Conservation (phyloP, 257 asterid species). For the Linaria vulgaris region DNA sequence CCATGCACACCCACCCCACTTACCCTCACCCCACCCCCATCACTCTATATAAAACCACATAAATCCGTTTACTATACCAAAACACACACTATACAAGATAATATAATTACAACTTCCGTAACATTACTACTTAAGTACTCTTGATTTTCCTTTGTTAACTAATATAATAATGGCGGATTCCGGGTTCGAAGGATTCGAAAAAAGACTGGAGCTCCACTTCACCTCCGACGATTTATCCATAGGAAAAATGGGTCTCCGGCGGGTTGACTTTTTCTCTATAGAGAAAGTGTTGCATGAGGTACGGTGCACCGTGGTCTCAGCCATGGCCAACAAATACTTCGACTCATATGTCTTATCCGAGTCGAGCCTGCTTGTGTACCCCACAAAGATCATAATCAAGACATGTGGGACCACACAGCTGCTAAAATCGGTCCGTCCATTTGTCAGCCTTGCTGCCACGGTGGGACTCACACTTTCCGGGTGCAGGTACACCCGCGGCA, state of each 20-base stretch:
- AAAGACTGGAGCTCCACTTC: slow-evolving; percentile 81
- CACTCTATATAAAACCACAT: slow-evolving; percentile 43
- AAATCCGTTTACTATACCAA: slow-evolving; percentile 59
- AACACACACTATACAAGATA: slow-evolving; percentile 36
- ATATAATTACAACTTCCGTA: too few relatives aligned
- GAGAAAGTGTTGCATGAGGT: slow-evolving; percentile 77
- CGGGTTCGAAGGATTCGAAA: slow-evolving; percentile 95
- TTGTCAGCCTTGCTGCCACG: slow-evolving; percentile 44
- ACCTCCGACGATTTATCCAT: slow-evolving; percentile 62
- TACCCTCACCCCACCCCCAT: slow-evolving; percentile 5
- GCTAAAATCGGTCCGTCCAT: slow-evolving; percentile 65
- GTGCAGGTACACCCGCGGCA: slow-evolving; percentile 92
- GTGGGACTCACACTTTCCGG: slow-evolving; percentile 62
- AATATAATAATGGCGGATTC: slow-evolving; percentile 98
- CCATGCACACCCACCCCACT: slow-evolving; percentile 14
- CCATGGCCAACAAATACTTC: slow-evolving; percentile 66
- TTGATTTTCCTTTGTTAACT: too few relatives aligned
- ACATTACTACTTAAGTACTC: too few relatives aligned
- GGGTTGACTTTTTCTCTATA: slow-evolving; percentile 46
- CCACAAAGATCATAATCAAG: slow-evolving; percentile 80
- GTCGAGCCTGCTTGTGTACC: slow-evolving; percentile 86
- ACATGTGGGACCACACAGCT: slow-evolving; percentile 95
- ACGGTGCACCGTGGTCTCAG: slow-evolving; percentile 93
- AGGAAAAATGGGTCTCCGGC: slow-evolving; percentile 62
- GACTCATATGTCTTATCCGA: slow-evolving; percentile 86